Base-by-base conservation (phyloP, 192 early-diverging fungal genomes). In the Allomyces javanicus region DNA sequence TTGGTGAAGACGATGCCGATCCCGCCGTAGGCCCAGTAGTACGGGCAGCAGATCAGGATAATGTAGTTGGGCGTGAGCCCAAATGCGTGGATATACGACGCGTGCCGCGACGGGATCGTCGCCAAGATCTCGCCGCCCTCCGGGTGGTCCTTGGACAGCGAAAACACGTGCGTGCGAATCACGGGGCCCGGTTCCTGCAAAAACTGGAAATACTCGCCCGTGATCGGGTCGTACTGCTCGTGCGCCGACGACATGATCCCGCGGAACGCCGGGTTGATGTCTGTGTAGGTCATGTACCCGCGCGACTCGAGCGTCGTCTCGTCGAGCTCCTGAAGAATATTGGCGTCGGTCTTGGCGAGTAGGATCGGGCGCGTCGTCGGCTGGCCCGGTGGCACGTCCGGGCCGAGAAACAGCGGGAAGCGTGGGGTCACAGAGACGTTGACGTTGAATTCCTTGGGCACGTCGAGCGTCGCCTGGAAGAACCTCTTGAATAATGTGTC, bases 31-130 rank as follows among this genome's bases (percentile, higher is more conserved):
- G 83, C 75, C 21, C 77, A 75, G 14, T 77, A 72, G 63, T 87
- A 76, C 21, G 90, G 87, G 64, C 76, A 86, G 7, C 83, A 70
- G 25, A 83, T 86, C 50, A 90, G 73, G 25, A 92, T 73, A 10
- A 92, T 78, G 67, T 89, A 89, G 40, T 82, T 76, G 10, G 75
- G 79, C 0, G 90, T 92, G 24, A 87, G 72, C 0, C 84, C 77
- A 75, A 92, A 90, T 40, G 85, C 86, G 71, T 90, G 87, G 33
- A 89, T 77, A 67, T 87, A 80, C 6, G 83, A 84, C 19, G 85
- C 77, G 5, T 67, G 64, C 62, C 82, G 83, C 24, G 86, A 83
- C 9, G 69, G 70, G 10, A 90, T 80, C 21, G 73, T 76, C 10
- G 81, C 83, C 63, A 90, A 79, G 40, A 74, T 62, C 14, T 85